Conservation (phyloP, 1,284 basidiomycete genomes). For the Cryptococcus neoformans region DNA sequence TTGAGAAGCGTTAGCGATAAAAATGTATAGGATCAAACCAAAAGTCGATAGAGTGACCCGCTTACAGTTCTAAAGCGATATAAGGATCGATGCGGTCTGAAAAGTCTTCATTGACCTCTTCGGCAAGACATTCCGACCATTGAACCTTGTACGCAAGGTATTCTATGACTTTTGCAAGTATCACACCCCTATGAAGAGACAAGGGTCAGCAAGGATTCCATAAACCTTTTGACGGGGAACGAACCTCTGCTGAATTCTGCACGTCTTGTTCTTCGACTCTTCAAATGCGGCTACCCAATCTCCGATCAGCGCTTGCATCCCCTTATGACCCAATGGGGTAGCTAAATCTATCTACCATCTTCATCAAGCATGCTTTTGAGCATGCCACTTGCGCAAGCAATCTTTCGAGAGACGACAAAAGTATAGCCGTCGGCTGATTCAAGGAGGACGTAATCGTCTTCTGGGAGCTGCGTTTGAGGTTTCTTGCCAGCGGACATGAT, state of each 20-base stretch:
- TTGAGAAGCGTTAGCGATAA: not conserved
- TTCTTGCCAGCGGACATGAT: not conserved
- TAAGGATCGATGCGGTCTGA: conserved; percentile 56
- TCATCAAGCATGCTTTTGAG: conserved; percentile 48
- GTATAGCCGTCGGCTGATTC: conserved; percentile 46
- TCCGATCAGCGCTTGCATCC: not conserved
- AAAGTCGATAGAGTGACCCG: conserved; percentile 1
- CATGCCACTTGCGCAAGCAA: conserved; percentile 46
- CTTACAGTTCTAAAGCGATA: conserved; percentile 58
- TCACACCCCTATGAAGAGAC: conserved; percentile 44
- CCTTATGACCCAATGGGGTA: not conserved
- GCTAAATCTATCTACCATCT: conserved; percentile 31
- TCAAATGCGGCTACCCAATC: conserved; percentile 42
- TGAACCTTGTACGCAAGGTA: conserved; percentile 56
- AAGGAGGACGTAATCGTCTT: conserved; percentile 42
- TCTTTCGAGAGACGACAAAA: conserved; percentile 44
- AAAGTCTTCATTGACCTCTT: conserved; percentile 56
- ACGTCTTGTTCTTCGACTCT: conserved; percentile 48
- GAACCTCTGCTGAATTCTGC: conserved; percentile 49
- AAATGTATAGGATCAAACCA: not conserved
- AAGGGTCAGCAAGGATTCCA: not conserved
- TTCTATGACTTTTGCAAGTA: conserved; percentile 58
- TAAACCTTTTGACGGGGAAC: not conserved
- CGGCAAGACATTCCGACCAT: conserved; percentile 48
- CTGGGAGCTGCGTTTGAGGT: not conserved